Evolutionary conservation across 2,329 filamentous ascomycete species (phyloP), one percentile per base, ranked within the genome.

Genomic region (Epichloe uncinata): DNA sequence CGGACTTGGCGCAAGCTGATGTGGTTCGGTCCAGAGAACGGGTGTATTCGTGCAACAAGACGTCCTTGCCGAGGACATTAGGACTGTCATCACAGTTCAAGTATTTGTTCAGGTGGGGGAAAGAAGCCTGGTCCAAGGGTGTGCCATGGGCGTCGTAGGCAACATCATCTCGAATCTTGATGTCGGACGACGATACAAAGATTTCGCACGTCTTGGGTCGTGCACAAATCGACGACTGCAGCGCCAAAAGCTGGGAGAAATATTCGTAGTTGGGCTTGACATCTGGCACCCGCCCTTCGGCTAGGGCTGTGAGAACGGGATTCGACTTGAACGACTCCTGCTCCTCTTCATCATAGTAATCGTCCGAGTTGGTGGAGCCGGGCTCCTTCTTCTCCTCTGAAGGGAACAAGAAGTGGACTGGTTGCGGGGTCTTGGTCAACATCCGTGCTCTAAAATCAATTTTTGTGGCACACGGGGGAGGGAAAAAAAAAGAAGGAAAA

Each of bases 321-420:
- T 84, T 80, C 51, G 78, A 75, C 65, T 82, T 82, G 69, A 83
- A 79, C 7, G 78, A 81, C 59, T 69, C 66, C 50, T 68, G 66
- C 54, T 69, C 66, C 47, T 69, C 66, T 26, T 69, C 66, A 38
- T 69, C 66, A 51, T 67, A 69, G 56, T 66, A 68, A 53, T 69
- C 66, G 22, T 84, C 79, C 54, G 78, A 75, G 65, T 82, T 82
- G 63, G 82, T 79, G 1, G 78, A 81, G 42, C 75, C 73, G 22
- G 70, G 70, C 53, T 79, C 73, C 58, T 74, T 77, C 61, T 78
- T 75, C 47, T 75, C 70, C 50, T 73, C 71, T 6, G 73, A 73
- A 38, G 71, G 71, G 57, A 83, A 82, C 54, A 83, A 72, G 58
- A 79, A 78, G 60, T 81, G 77, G 57, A 79, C 76, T 79, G 79